These are phyloP conservation scores for Porcisia hertigi DNA, from an alignment of 208 protist genomes.

Conservation along the genomic window DNA sequence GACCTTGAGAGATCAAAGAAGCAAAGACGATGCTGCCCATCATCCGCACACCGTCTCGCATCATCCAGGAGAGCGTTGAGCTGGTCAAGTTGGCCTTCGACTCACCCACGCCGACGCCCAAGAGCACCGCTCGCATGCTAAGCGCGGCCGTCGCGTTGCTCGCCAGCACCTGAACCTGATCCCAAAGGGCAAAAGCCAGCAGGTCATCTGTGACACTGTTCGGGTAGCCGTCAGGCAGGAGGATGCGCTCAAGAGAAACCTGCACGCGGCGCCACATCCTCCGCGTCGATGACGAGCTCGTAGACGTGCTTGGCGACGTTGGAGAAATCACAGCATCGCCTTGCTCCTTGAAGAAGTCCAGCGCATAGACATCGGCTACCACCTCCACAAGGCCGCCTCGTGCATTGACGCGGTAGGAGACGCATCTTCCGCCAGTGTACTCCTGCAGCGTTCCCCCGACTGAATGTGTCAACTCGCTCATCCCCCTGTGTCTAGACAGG, in stretches of 20 bases:
- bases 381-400: slow-evolving; percentile 21
- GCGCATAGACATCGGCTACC: slow-evolving; percentile 21
- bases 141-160: slow-evolving; percentile 41
- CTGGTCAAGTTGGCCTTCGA: slow-evolving; percentile 40
- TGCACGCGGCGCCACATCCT: slow-evolving; percentile 4
- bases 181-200: slow-evolving; percentile 35
- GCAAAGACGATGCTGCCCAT: slow-evolving; percentile 56
- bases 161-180: slow-evolving; percentile 40
- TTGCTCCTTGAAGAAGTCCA: slow-evolving; percentile 27
- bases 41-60: slow-evolving; percentile 57
- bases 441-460: slow-evolving; percentile 36
- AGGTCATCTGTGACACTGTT: slow-evolving; percentile 57
- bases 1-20: slow-evolving; percentile 25
- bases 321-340: neutral
- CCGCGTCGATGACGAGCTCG: neutral
- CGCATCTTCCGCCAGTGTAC: slow-evolving; percentile 24
- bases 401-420: slow-evolving; percentile 37
- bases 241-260: slow-evolving; percentile 29
- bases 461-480: no score
- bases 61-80: slow-evolving; percentile 55
- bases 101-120: slow-evolving; percentile 50
- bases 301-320: neutral
- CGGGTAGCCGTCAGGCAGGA: slow-evolving; percentile 67
- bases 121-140: slow-evolving; percentile 53
- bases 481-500: neutral